Evolutionary conservation across 2,329 filamentous ascomycete species (phyloP), one percentile per base, ranked within the genome.

Genomic region (Nemania abortiva): DNA sequence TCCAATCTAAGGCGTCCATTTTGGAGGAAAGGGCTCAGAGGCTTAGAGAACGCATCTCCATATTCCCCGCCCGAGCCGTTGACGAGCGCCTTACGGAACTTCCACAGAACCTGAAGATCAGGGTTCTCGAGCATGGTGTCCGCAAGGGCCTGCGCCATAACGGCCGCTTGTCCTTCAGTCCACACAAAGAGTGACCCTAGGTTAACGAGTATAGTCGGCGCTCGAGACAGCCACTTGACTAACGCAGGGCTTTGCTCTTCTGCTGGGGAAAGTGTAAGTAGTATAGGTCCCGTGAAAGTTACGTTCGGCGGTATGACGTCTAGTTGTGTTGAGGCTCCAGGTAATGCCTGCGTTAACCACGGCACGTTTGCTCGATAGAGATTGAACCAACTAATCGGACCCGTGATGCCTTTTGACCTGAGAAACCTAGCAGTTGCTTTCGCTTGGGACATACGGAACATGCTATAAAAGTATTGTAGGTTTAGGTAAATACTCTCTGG

Each of bases 401-500:
- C 58, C 0, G 22, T 60, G 13, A 74, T 29, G 5, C 70, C 72
- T 10, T 73, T 68, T 10, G 72, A 66, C 24, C 55, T 53, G 7
- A 74, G 65, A 39, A 69, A 70, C 11, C 47, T 53, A 29, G 64
- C 52, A 15, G 20, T 56, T 6, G 37, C 49, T 15, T 37, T 63
- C 9, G 66, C 50, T 13, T 66, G 45, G 1, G 66, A 47, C 68
- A 73, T 69, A 4, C 50, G 61, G 6, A 71, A 9, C 58, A 73
- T 65, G 9, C 65, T 45, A 13, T 56, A 71, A 22, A 66, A 65
- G 15, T 66, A 72, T 29, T 58, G 69, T 4, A 70, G 1, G 31
- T 69, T 72, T 1, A 73, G 49, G 15, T 70, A 71, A n/a, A 75
- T 63, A 20, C 72, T 75, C 57, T 74, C 70, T 4, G 18, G 57